A percentile compares a stretch with the other conserved stretches of the same genome.
Evolutionary conservation across 2,329 filamentous ascomycete species (phyloP).

Genomic region (Pseudogymnoascus sp.): DNA sequence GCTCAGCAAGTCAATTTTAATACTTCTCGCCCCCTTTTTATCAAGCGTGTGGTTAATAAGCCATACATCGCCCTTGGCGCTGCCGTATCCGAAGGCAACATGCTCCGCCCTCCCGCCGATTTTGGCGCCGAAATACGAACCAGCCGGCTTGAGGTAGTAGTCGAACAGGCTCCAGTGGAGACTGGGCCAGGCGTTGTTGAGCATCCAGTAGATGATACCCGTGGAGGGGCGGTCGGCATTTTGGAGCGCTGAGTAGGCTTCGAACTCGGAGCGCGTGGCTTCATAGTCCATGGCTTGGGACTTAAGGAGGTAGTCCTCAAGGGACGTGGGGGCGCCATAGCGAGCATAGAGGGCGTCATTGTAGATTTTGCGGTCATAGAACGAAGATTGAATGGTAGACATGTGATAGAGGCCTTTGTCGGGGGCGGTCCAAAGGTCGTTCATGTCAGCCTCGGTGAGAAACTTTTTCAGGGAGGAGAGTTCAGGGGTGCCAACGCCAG

Average conservation of each 20-base stretch:
- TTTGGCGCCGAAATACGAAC: slow-evolving; percentile 54
- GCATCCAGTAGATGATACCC: slow-evolving; percentile 60
- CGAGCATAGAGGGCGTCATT: slow-evolving; percentile 45
- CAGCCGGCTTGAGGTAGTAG: slow-evolving; percentile 51
- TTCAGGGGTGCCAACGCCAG: slow-evolving; percentile 56
- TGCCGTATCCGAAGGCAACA: slow-evolving; percentile 46
- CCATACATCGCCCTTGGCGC: slow-evolving; percentile 34
- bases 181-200: slow-evolving; percentile 57
- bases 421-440: slow-evolving; percentile 49
- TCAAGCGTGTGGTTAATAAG: slow-evolving; percentile 47
- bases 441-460: slow-evolving; percentile 41
- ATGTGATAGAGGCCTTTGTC: slow-evolving; percentile 51
- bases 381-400: slow-evolving; percentile 47
- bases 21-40: slow-evolving; percentile 31
- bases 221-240: slow-evolving; percentile 45
- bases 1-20: slow-evolving; percentile 44
- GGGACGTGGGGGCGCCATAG: slow-evolving; percentile 43
- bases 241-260: slow-evolving; percentile 47
- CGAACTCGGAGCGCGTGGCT: slow-evolving; percentile 51
- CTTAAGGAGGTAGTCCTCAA: slow-evolving; percentile 53
- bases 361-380: slow-evolving; percentile 50
- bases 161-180: slow-evolving; percentile 61
- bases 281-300: slow-evolving; percentile 58
- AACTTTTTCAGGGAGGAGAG: slow-evolving; percentile 47
- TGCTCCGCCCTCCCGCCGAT: slow-evolving; percentile 43